Conservation (phyloP, 331 rosid species). For the Quercus lobata region DNA sequence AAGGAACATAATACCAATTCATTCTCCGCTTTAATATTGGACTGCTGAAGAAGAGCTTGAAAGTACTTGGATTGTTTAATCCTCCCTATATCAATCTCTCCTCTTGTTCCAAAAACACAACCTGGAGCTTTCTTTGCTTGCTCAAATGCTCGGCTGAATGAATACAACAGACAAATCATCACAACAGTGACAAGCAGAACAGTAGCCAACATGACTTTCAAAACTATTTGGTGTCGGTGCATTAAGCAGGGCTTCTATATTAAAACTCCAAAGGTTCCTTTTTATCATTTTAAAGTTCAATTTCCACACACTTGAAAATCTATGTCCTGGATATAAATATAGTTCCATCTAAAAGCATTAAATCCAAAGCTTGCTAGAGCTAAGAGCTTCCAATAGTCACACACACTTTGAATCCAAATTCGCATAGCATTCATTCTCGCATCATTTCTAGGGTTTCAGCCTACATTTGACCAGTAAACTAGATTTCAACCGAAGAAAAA, state of each 20-base stretch:
- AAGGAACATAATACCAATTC: constrained; percentile 30
- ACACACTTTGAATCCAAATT: neutral
- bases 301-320: neutral
- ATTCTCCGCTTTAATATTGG: constrained; percentile 32
- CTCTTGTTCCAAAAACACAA: constrained; percentile 42
- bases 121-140: constrained; percentile 69
- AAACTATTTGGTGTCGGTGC: neutral
- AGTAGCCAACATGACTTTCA: no score
- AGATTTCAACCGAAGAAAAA: neutral
- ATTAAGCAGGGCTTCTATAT: neutral
- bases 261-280: neutral
- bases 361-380: neutral
- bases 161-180: neutral
- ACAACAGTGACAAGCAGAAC: neutral
- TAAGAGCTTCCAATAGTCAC: neutral
- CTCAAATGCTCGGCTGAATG: constrained; percentile 73
- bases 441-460: neutral
- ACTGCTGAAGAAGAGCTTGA: constrained; percentile 48
- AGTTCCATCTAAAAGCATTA: neutral
- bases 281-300: no score
- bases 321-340: neutral
- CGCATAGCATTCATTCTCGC: neutral
- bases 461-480: neutral
- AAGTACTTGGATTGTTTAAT: constrained; percentile 75
- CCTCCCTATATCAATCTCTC: constrained; percentile 67